Base-by-base conservation (phyloP, 2,329 filamentous ascomycete species). In the Golovinomyces cichoracearum region DNA sequence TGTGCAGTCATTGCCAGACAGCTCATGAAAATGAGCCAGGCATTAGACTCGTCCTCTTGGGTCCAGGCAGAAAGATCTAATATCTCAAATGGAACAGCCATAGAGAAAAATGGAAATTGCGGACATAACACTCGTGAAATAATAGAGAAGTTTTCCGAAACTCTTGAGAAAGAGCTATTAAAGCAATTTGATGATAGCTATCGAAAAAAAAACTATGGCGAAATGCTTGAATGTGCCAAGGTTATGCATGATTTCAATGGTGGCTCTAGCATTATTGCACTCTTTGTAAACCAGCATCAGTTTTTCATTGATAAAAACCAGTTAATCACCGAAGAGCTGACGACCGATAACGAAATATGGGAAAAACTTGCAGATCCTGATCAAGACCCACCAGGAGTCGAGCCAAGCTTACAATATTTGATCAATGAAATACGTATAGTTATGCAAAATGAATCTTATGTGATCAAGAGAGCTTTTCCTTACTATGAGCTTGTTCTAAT, bases 111-210 rank as follows among this genome's bases (percentile, higher is more conserved):
- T 51, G 64, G 62, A 53, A 67, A 68, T 54, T 67, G 65, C 56
- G 58, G 58, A 17, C 61, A 68, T 57, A 72, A 88, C 59, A 90
- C 84, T 1, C 75, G 84, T 53, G 86, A 94, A 62, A 75, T 92
- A 15, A 80, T 98, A 50, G 90, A 98, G 64, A 94, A 93, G 62
- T 98, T 95, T 63, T 83, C 86, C 23, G 90, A 98, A 62, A 86
- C 83, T 0, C 65, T 98, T 50, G 90, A 98, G 63, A 93, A 95
- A 61, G 90, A 98, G 60, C 68, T 98, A 35, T 66, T 98, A 52
- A 84, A 86, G 62, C 88, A 94, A 59, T 98, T 98, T 64, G 92
- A 98, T 67, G 84, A 92, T 60, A 94, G 88, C 66, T 95, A 95
- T 63, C 74, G 86, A 53, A 78, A 81, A 56, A 85, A 93, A 58